These are phyloP conservation scores for Corchorus olitorius DNA, from an alignment of 345 rosid genomes.

Conservation along the genomic window DNA sequence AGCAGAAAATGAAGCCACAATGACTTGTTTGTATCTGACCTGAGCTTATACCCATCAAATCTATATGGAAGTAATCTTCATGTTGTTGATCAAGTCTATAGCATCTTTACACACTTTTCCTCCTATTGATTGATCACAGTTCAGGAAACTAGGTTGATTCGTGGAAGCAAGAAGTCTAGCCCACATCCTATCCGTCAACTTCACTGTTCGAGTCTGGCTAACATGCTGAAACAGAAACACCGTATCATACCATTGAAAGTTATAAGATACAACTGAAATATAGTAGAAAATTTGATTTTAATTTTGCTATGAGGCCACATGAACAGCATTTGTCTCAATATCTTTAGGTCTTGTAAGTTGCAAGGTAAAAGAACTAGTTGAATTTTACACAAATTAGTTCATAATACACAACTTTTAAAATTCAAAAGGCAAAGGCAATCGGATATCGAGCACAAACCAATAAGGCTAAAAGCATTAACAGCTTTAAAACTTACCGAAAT, in stretches of 20 bases:
- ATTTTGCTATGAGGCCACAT: neutral
- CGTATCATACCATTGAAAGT: constrained; percentile 18
- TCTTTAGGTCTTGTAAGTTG: neutral
- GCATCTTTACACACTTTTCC: constrained; percentile 37
- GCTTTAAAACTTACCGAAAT: constrained; percentile 55
- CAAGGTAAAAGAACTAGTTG: too few relatives aligned
- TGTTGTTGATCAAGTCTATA: constrained; percentile 42
- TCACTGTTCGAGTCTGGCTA: constrained; percentile 73
- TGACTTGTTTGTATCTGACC: neutral
- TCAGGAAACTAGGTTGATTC: constrained; percentile 85
- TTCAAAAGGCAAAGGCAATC: neutral
- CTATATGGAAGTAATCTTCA: constrained; percentile 39
- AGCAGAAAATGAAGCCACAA: neutral
- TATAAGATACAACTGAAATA: constrained; percentile 10
- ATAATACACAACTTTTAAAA: too few relatives aligned
- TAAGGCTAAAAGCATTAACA: constrained; percentile 17
- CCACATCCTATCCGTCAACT: constrained; percentile 93
- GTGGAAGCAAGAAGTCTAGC: constrained; percentile 97
- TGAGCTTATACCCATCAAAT: neutral
- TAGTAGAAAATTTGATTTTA: neutral
- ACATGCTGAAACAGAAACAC: constrained; percentile 63
- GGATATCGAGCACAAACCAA: neutral
- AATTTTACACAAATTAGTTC: too few relatives aligned
- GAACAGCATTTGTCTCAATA: neutral
- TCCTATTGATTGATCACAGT: constrained; percentile 34